Evolutionary conservation across 2,329 filamentous ascomycete species (phyloP), one percentile per base, ranked within the genome.

Genomic region (Lomentospora prolificans): DNA sequence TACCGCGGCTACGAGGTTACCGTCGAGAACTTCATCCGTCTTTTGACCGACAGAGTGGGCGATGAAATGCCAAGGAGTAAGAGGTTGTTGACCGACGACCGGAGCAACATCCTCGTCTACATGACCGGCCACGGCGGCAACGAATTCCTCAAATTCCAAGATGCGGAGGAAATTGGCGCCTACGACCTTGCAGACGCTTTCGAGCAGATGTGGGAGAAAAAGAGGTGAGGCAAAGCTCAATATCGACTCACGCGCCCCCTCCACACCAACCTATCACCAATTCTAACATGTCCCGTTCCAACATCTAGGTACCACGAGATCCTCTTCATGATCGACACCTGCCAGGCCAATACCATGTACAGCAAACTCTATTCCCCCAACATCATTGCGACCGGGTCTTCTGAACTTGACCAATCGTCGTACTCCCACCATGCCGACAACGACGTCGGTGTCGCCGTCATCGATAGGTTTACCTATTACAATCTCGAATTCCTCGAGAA

Each of bases 171-270:
- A 72, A 97, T 99, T 61, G 91, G 90, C 56, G 90, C 90, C 0
- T 96, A 95, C 69, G 94, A 99, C 72, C 75, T 99, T 57, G 94
- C 95, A 4, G 90, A 99, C 70, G 94, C 94, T 0, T 97, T 99
- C 69, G 90, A 95, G 71, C 92, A 99, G 76, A 99, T 99, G 94
- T 96, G 91, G 89, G 94, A 99, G 79, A 99, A 99, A 83, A 95
- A 95, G 75, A 86, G 94, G 76, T 85, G 69, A n/a, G 68, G 50
- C n/a, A 31, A 39, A 27, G 17, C 22, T 30, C 22, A 19, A 50
- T n/a, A n/a, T n/a, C n/a, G n/a, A n/a, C n/a, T n/a, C n/a, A n/a
- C n/a, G n/a, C n/a, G 14, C 9, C 17, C 8, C 22, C 50, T 10
- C 4, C 33, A 10, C 5, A 55, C 28, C 48, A 52, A 54, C 22